Percentiles rank a stretch among this genome's conserved stretches.
phyloP scores from a whole-genome alignment of 2,329 filamentous ascomycete genomes.

The Phialophora chinensis region DNA sequence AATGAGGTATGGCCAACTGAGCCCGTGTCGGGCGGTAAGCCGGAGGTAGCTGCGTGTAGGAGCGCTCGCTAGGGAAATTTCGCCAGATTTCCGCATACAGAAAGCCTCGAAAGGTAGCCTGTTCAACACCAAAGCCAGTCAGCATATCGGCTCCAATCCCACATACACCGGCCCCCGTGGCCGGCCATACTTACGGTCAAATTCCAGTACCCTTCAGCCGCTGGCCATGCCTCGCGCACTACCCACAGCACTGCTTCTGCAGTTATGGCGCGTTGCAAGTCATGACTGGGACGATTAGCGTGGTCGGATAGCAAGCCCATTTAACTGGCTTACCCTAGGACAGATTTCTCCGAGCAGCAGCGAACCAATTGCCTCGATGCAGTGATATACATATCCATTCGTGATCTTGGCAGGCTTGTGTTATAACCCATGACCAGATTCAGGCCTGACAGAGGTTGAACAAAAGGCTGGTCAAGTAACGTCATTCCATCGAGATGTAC shows the following conservation, averaged over 20 bases:
- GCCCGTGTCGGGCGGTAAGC: conserved; percentile 59
- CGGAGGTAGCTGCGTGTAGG: conserved; percentile 49
- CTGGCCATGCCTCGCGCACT: conserved; percentile 29
- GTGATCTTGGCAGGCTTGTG: conserved; percentile 18
- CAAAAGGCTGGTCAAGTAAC: conserved; percentile 15
- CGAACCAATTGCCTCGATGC: conserved; percentile 20
- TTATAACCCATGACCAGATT: conserved; percentile 26
- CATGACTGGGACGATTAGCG: conserved; percentile 9
- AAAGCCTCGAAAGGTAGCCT: conserved; percentile 30
- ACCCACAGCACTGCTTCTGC: conserved; percentile 30
- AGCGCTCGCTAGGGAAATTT: conserved; percentile 34
- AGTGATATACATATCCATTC: conserved; percentile 24
- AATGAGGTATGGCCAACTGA: conserved; percentile 60
- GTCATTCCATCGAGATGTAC: not conserved
- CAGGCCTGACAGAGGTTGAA: conserved; percentile 12
- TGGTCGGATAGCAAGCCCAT: not conserved
- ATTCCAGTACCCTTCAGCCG: conserved; percentile 31
- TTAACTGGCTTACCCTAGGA: conserved; percentile 10
- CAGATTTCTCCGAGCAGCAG: conserved; percentile 9
- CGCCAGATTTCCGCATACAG: conserved; percentile 27
- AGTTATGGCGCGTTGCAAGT: conserved; percentile 14
- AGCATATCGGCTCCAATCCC: not conserved
- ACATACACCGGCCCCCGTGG: not conserved
- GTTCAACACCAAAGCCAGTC: not conserved
- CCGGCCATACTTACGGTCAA: conserved; percentile 20